Percentiles rank a stretch among this genome's conserved stretches.
These are phyloP conservation scores for Lathyrus oleraceus DNA, from an alignment of 306 rosid genomes.

Conservation along the genomic window DNA sequence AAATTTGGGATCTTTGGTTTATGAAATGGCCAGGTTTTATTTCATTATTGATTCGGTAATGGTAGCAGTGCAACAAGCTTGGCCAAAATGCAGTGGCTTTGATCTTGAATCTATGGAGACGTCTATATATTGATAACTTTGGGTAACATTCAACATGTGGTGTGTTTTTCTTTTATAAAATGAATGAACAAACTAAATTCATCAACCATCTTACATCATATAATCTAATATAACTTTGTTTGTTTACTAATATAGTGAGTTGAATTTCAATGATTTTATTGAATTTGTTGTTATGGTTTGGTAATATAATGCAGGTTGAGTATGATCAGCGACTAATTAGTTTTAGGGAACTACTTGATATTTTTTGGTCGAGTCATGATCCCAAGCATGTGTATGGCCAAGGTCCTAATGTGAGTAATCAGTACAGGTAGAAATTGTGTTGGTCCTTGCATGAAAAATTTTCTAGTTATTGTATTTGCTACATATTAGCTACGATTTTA, in stretches of 20 bases:
- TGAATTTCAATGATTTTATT: conserved; percentile 25
- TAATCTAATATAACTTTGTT: conserved; percentile 17
- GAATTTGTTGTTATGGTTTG: conserved; percentile 12
- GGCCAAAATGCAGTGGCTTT: neutral
- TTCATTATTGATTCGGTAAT: neutral
- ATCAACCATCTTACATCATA: neutral
- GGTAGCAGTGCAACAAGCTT: conserved; percentile 6
- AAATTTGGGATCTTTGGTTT: conserved; percentile 5
- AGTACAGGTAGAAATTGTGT: conserved; percentile 92
- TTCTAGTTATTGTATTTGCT: no score
- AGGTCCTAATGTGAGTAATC: conserved; percentile 96
- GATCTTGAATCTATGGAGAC: conserved; percentile 21
- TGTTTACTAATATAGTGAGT: conserved; percentile 1
- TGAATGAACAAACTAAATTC: neutral
- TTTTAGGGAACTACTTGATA: conserved; percentile 70
- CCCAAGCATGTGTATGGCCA: conserved; percentile 95
- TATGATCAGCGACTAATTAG: conserved; percentile 71
- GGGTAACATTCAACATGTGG: conserved; percentile 2
- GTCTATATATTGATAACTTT: conserved; percentile 4
- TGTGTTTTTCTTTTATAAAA: neutral
- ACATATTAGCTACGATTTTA: no score
- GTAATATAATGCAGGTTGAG: conserved; percentile 60
- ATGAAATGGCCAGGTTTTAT: neutral
- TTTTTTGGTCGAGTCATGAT: conserved; percentile 92
- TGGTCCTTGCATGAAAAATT: no score